Evolutionary conservation across 164 flowering plant genomes (phyloP).

Genomic region (Piper betle): DNA sequence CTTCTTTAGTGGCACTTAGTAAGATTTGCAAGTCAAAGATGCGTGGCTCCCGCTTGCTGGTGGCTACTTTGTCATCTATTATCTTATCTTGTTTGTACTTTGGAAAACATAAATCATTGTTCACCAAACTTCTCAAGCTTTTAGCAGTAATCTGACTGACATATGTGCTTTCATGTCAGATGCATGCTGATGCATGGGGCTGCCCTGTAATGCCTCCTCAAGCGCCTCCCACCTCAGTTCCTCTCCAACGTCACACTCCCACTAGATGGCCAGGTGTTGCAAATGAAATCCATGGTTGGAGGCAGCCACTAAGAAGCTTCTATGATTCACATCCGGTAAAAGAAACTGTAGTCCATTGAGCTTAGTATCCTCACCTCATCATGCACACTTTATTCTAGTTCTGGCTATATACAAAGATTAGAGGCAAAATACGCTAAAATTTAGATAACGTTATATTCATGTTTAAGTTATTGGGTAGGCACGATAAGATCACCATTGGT

Average conservation of each 20-base stretch:
- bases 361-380: not conserved
- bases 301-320: slow-evolving; percentile 10
- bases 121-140: not conserved
- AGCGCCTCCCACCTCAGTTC: slow-evolving; percentile 22
- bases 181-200: slow-evolving; percentile 74
- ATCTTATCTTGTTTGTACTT: too few species aligned
- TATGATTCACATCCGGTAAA: slow-evolving; percentile 36
- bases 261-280: not conserved
- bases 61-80: too few species aligned
- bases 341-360: not conserved
- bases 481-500: not conserved
- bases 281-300: slow-evolving; percentile 10
- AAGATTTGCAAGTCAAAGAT: too few species aligned
- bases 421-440: too few species aligned
- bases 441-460: not conserved
- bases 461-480: not conserved
- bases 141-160: not conserved
- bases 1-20: too few species aligned
- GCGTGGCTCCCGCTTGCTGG: too few species aligned
- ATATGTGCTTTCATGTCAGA: slow-evolving; percentile 26
- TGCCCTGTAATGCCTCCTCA: slow-evolving; percentile 49
- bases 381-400: too few species aligned
- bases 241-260: slow-evolving; percentile 11
- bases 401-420: too few species aligned
- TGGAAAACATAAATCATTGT: too few species aligned